Conservation (phyloP, 2,329 filamentous ascomycete genomes). For the Tolypocladium album region DNA sequence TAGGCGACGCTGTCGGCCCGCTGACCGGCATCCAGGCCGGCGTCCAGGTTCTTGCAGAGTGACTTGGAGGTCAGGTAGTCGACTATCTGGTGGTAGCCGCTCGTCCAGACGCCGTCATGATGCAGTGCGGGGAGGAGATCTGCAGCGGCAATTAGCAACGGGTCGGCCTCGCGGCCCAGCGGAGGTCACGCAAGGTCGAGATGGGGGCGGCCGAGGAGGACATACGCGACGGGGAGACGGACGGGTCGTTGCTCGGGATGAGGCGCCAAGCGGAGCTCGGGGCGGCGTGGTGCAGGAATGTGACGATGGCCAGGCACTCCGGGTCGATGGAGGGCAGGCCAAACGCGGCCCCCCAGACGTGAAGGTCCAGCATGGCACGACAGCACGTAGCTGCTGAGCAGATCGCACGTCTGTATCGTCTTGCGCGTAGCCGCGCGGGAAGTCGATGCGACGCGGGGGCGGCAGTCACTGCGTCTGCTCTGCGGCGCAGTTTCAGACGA, state of each 20-base stretch:
- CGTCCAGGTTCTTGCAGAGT: constrained; percentile 26
- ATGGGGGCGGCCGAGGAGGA: constrained; percentile 8
- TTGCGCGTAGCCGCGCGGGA: not conserved
- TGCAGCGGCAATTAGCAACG: constrained; percentile 19
- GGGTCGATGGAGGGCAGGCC: constrained; percentile 82
- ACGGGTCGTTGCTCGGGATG: constrained; percentile 62
- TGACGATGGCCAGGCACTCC: constrained; percentile 76
- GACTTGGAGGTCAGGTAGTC: constrained; percentile 36
- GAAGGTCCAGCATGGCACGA: constrained; percentile 47
- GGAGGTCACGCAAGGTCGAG: not conserved
- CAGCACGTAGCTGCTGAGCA: not conserved
- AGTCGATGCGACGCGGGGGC: not conserved
- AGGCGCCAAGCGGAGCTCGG: constrained; percentile 54
- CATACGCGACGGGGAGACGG: constrained; percentile 60
- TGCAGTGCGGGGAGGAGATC: constrained; percentile 45
- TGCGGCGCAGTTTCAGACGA: not conserved
- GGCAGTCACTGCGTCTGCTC: not conserved
- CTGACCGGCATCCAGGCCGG: constrained; percentile 25
- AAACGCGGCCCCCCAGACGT: constrained; percentile 86
- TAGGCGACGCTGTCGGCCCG: constrained; percentile 39
- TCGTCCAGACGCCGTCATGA: constrained; percentile 40
- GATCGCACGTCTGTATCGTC: not conserved
- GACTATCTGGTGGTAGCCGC: constrained; percentile 52
- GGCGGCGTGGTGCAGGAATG: constrained; percentile 57
- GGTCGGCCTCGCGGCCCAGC: not conserved